These are phyloP conservation scores for Gnomoniopsis sp. DNA, from an alignment of 2,329 filamentous ascomycete species.

Conservation along the genomic window DNA sequence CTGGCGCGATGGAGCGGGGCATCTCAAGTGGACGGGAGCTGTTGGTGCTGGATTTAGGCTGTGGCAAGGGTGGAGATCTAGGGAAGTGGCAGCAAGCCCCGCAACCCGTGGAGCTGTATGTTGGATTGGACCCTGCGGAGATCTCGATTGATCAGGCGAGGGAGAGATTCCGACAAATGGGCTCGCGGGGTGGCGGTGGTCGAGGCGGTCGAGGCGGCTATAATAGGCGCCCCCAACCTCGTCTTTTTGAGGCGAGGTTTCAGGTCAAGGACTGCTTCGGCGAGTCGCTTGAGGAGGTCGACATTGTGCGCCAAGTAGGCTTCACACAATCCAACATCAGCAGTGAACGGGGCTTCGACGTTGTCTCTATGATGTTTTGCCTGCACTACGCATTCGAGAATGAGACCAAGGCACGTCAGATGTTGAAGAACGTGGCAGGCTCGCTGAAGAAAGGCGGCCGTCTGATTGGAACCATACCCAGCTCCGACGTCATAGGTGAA, in stretches of 20 bases:
- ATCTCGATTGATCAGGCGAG: slow-evolving; percentile 87
- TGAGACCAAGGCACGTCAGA: slow-evolving; percentile 82
- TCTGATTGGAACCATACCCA: slow-evolving; percentile 95
- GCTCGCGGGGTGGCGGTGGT: slow-evolving; percentile 50
- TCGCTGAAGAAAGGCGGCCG: slow-evolving; percentile 89
- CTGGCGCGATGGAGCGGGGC: slow-evolving; percentile 54
- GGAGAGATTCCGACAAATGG: slow-evolving; percentile 77
- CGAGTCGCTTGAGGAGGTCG: slow-evolving; percentile 75
- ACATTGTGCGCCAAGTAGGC: slow-evolving; percentile 80
- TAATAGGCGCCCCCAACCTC: slow-evolving; percentile 44
- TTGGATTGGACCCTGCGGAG: slow-evolving; percentile 90
- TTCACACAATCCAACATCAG: slow-evolving; percentile 75
- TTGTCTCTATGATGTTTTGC: slow-evolving; percentile 98
- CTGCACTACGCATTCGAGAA: slow-evolving; percentile 98
- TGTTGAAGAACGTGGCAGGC: slow-evolving; percentile 90
- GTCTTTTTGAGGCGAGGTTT: slow-evolving; percentile 82
- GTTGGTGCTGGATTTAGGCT: slow-evolving; percentile 88
- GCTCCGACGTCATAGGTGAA: slow-evolving; percentile 83
- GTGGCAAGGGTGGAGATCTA: slow-evolving; percentile 93
- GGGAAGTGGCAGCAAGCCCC: slow-evolving; percentile 95
- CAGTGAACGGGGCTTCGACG: slow-evolving; percentile 80
- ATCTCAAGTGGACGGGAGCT: slow-evolving; percentile 57
- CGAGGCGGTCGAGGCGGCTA: slow-evolving; percentile 46
- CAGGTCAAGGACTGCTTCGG: slow-evolving; percentile 90
- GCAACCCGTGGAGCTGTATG: slow-evolving; percentile 87